phyloP scores from a whole-genome alignment of 2,329 filamentous ascomycete genomes.

The Cytospora schulzeri region DNA sequence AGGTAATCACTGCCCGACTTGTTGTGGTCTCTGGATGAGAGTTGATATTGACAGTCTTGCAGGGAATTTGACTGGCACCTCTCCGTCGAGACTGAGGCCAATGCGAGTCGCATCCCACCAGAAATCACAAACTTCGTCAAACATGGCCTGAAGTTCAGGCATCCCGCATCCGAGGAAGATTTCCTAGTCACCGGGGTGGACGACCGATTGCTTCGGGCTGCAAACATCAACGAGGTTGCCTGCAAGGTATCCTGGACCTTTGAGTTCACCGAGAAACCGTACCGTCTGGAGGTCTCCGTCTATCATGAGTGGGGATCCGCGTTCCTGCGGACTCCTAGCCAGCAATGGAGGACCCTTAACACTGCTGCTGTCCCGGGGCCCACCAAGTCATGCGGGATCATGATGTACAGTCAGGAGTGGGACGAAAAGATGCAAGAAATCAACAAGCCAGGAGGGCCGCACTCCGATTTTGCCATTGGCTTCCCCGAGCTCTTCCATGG shows the following conservation, averaged over 20 bases:
- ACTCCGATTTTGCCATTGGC: constrained; percentile 6
- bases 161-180: constrained; percentile 16
- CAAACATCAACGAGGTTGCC: constrained; percentile 34
- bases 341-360: neutral
- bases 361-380: constrained; percentile 18
- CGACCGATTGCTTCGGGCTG: constrained; percentile 3
- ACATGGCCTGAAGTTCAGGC: constrained; percentile 31
- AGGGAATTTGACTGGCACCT: constrained; percentile 45
- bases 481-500: constrained; percentile 13
- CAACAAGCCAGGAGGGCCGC: constrained; percentile 5
- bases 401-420: constrained; percentile 21
- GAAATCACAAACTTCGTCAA: constrained; percentile 32
- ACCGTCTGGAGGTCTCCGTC: constrained; percentile 40
- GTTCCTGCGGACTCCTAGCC: neutral
- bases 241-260: constrained; percentile 41
- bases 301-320: constrained; percentile 37
- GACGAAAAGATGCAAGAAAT: constrained; percentile 31
- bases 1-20: constrained; percentile 33
- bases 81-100: constrained; percentile 34
- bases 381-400: constrained; percentile 27
- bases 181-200: constrained; percentile 8
- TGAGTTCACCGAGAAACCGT: constrained; percentile 36
- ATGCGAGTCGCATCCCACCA: constrained; percentile 30
- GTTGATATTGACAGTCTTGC: constrained; percentile 25
- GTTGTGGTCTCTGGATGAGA: neutral